Percentiles rank a stretch among this genome's conserved stretches.
Evolutionary conservation across 192 early-diverging fungal species (phyloP).

Genomic region (Coemansia sp.): DNA sequence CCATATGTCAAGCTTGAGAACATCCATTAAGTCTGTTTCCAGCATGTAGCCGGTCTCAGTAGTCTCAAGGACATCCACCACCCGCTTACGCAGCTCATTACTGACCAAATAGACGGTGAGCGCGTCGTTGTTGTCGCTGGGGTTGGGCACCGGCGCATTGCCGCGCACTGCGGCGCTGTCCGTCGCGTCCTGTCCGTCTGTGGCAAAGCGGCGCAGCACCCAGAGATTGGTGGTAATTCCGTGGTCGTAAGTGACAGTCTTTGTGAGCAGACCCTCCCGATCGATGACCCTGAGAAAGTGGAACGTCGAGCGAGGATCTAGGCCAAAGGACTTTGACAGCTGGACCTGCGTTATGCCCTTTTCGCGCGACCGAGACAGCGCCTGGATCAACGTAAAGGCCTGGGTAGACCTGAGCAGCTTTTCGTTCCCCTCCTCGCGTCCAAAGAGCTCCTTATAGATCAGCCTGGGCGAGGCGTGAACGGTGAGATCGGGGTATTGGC

Average conservation of each 20-base stretch:
- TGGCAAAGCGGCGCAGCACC: constrained; percentile 31
- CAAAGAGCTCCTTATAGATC: constrained; percentile 35
- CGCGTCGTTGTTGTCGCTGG: background rate
- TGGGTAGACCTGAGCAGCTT: constrained; percentile 16
- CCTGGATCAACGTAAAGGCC: constrained; percentile 18
- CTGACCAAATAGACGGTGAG: constrained; percentile 14
- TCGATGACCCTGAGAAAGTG: constrained; percentile 49
- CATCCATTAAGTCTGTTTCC: constrained; percentile 37
- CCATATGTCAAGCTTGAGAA: constrained; percentile 26
- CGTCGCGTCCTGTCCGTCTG: background rate
- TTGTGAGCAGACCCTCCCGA: constrained; percentile 28
- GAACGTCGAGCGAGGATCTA: constrained; percentile 44
- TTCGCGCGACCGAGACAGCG: constrained; percentile 25
- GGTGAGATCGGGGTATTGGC: constrained; percentile 18
- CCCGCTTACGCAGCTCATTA: constrained; percentile 9
- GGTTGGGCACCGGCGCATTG: background rate
- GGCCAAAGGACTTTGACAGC: constrained; percentile 12
- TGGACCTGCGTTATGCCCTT: constrained; percentile 38
- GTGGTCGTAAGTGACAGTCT: constrained; percentile 19
- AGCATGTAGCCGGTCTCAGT: constrained; percentile 28
- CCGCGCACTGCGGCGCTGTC: background rate
- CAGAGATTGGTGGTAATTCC: constrained; percentile 44
- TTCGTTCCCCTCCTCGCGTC: constrained; percentile 28
- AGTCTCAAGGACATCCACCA: constrained; percentile 22
- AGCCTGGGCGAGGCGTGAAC: constrained; percentile 24